A percentile compares a stretch with the other conserved stretches of the same genome.
Conservation (phyloP, 2,329 filamentous ascomycete species). For the Allantophomopsis lycopodina region DNA sequence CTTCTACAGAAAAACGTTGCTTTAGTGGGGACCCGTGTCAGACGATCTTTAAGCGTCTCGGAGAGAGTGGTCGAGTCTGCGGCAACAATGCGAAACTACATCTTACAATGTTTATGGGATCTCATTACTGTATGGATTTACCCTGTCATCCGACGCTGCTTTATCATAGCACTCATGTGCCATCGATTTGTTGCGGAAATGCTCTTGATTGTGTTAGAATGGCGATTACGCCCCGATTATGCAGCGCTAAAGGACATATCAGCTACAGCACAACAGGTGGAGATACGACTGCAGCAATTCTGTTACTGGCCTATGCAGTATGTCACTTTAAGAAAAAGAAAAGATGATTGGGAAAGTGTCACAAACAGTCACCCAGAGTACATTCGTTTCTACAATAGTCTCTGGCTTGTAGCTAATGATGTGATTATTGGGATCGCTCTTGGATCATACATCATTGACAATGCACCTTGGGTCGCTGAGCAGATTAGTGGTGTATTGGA, state of each 20-base stretch:
- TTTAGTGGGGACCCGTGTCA: slow-evolving; percentile 68
- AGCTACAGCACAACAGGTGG: slow-evolving; percentile 91
- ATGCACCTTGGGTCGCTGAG: slow-evolving; percentile 69
- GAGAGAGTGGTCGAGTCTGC: slow-evolving; percentile 92
- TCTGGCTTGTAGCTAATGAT: slow-evolving; percentile 98
- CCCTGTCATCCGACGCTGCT: slow-evolving; percentile 57
- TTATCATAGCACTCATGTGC: slow-evolving; percentile 65
- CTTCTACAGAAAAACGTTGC: slow-evolving; percentile 81
- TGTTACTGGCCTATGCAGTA: slow-evolving; percentile 99
- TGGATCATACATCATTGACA: slow-evolving; percentile 94
- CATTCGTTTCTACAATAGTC: slow-evolving; percentile 95
- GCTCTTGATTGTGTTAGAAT: slow-evolving; percentile 69
- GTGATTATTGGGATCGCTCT: slow-evolving; percentile 96
- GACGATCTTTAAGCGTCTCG: slow-evolving; percentile 80
- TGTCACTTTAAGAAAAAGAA: slow-evolving; percentile 74
- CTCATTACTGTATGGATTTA: slow-evolving; percentile 63
- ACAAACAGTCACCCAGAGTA: slow-evolving; percentile 95
- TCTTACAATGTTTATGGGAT: slow-evolving; percentile 55
- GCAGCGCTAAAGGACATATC: slow-evolving; percentile 91
- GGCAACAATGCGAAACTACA: slow-evolving; percentile 66
- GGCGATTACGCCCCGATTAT: slow-evolving; percentile 62
- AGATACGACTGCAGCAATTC: slow-evolving; percentile 93
- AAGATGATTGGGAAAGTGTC: slow-evolving; percentile 89
- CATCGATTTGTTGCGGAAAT: slow-evolving; percentile 74
- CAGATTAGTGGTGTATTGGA: slow-evolving; percentile 65